These are phyloP conservation scores for Monosporascus sp. DNA, from an alignment of 2,329 filamentous ascomycete species.

Conservation along the genomic window DNA sequence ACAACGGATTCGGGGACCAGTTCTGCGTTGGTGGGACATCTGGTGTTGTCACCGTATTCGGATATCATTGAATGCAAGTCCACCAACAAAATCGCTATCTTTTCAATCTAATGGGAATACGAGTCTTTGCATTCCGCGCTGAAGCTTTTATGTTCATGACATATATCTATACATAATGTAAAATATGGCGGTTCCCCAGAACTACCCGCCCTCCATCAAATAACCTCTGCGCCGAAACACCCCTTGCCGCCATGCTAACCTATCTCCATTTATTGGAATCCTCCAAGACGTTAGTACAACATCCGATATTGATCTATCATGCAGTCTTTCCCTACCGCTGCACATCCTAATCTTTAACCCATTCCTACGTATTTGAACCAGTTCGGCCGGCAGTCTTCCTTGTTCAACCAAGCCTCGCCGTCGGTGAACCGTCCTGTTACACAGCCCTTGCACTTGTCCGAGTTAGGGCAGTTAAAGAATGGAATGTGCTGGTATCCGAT, in stretches of 20 bases:
- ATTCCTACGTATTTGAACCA: conserved; percentile 96
- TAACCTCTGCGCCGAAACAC: conserved; percentile 15
- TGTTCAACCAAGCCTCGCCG: conserved; percentile 77
- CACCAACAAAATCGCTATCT: neutral
- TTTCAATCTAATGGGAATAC: neutral
- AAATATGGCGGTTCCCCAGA: conserved; percentile 9
- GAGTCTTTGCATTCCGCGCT: neutral
- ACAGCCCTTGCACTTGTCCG: conserved; percentile 86
- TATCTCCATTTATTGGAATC: conserved; percentile 13
- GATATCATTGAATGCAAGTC: conserved; percentile 26
- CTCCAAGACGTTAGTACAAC: conserved; percentile 22
- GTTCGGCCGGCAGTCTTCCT: conserved; percentile 89
- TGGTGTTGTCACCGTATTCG: conserved; percentile 61
- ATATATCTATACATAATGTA: conserved; percentile 5
- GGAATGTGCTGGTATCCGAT: conserved; percentile 98
- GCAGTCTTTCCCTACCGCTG: conserved; percentile 4
- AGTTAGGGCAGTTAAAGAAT: conserved; percentile 98
- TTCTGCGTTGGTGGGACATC: conserved; percentile 63
- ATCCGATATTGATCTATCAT: conserved; percentile 14
- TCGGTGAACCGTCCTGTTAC: conserved; percentile 84
- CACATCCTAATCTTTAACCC: conserved; percentile 43
- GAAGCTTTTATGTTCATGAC: neutral
- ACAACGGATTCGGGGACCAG: conserved; percentile 58
- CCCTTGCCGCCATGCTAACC: conserved; percentile 17
- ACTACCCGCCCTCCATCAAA: conserved; percentile 13